These are phyloP conservation scores for Xylariaceae sp. DNA, from an alignment of 2,329 filamentous ascomycete genomes.

Conservation along the genomic window DNA sequence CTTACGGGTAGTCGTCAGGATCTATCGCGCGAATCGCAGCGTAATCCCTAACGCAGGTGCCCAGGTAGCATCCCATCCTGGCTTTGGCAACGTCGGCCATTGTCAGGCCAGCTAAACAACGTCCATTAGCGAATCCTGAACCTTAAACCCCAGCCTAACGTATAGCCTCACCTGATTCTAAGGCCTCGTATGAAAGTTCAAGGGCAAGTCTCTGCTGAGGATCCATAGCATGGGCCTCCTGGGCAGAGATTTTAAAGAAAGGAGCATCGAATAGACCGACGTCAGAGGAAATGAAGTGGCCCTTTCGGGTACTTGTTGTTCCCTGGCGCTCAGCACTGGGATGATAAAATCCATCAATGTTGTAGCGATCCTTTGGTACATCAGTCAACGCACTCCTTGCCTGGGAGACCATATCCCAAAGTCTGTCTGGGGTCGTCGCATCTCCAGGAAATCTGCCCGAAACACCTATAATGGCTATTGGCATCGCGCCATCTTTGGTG, in stretches of 20 bases:
- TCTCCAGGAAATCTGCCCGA: slow-evolving; percentile 31
- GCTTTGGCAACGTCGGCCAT: slow-evolving; percentile 27
- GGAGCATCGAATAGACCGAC: slow-evolving; percentile 30
- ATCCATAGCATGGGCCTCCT: slow-evolving; percentile 34
- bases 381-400: slow-evolving; percentile 28
- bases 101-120: slow-evolving; percentile 27
- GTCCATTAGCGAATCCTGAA: slow-evolving; percentile 6
- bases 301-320: slow-evolving; percentile 26
- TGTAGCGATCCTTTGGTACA: slow-evolving; percentile 29
- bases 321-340: slow-evolving; percentile 29
- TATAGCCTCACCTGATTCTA: slow-evolving; percentile 29
- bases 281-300: slow-evolving; percentile 30
- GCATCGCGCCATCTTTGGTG: slow-evolving; percentile 27
- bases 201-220: slow-evolving; percentile 33
- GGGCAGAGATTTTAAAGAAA: slow-evolving; percentile 31
- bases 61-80: slow-evolving; percentile 33
- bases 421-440: slow-evolving; percentile 27
- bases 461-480: slow-evolving; percentile 29
- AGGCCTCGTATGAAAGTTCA: slow-evolving; percentile 30
- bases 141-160: not conserved
- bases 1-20: slow-evolving; percentile 34
- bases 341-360: slow-evolving; percentile 30
- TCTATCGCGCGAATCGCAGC: slow-evolving; percentile 30
- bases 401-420: slow-evolving; percentile 30
- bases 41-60: slow-evolving; percentile 31